These are phyloP conservation scores for Auricularia auricula-judae DNA, from an alignment of 768 basidiomycete genomes.

Conservation along the genomic window DNA sequence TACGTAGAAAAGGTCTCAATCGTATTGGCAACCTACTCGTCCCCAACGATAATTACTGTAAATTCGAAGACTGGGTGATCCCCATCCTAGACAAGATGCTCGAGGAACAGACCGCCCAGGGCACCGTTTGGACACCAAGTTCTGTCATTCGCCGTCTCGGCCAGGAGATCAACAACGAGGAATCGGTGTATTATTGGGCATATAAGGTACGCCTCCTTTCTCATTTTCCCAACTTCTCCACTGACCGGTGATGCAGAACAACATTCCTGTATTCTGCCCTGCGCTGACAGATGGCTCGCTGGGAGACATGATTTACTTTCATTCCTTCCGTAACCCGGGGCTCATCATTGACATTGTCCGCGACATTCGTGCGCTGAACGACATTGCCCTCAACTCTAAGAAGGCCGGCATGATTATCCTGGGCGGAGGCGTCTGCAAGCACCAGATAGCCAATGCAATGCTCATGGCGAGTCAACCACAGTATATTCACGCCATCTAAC, in stretches of 20 bases:
- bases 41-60: slow-evolving; percentile 98
- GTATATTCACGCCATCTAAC: slow-evolving; percentile 1
- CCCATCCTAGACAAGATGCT: slow-evolving; percentile 90
- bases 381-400: slow-evolving; percentile 71
- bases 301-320: slow-evolving; percentile 99
- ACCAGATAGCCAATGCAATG: slow-evolving; percentile 99
- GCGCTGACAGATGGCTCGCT: slow-evolving; percentile 96
- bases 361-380: slow-evolving; percentile 88
- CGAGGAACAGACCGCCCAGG: slow-evolving; percentile 65
- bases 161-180: slow-evolving; percentile 94
- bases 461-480: slow-evolving; percentile 57
- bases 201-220: slow-evolving; percentile 64
- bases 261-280: slow-evolving; percentile 98
- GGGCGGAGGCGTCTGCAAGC: slow-evolving; percentile 97
- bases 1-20: slow-evolving; percentile 88
- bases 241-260: slow-evolving; percentile 48
- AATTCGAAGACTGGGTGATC: slow-evolving; percentile 98
- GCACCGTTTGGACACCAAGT: slow-evolving; percentile 84
- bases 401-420: slow-evolving; percentile 98
- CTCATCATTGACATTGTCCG: slow-evolving; percentile 87
- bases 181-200: slow-evolving; percentile 98
- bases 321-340: slow-evolving; percentile 81
- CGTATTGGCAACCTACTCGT: slow-evolving; percentile 93
- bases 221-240: slow-evolving; percentile 11
- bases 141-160: slow-evolving; percentile 86